These are phyloP conservation scores for Thelonectria blattea DNA, from an alignment of 2,329 filamentous ascomycete genomes.

Conservation along the genomic window DNA sequence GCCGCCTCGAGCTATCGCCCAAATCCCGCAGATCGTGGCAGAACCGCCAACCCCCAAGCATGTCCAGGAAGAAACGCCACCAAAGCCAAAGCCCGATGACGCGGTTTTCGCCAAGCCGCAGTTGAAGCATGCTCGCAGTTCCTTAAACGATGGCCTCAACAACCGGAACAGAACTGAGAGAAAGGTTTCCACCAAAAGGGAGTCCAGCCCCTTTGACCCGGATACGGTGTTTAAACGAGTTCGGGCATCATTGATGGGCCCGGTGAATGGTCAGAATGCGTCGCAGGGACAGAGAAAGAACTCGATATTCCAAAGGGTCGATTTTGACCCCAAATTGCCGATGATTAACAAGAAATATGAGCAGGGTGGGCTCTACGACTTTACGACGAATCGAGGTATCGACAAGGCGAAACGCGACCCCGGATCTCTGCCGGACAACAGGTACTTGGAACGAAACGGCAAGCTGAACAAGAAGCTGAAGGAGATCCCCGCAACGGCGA, in stretches of 20 bases:
- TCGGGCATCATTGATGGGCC: slow-evolving; percentile 50
- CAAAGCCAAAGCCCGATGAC: slow-evolving; percentile 33
- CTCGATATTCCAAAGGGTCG: slow-evolving; percentile 61
- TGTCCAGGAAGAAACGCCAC: slow-evolving; percentile 20
- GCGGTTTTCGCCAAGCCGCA: slow-evolving; percentile 64
- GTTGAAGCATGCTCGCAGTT: slow-evolving; percentile 63
- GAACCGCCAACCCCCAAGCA: slow-evolving; percentile 22
- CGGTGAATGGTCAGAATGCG: slow-evolving; percentile 30
- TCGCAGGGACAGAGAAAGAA: slow-evolving; percentile 43
- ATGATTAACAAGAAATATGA: slow-evolving; percentile 65
- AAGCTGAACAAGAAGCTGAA: slow-evolving; percentile 49
- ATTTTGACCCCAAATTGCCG: slow-evolving; percentile 59
- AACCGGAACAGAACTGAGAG: slow-evolving; percentile 41
- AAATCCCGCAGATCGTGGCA: slow-evolving; percentile 19
- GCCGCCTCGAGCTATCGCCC: slow-evolving; percentile 17
- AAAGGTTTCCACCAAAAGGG: slow-evolving; percentile 52
- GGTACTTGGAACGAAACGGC: slow-evolving; percentile 55
- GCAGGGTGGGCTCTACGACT: slow-evolving; percentile 61
- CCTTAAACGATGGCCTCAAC: slow-evolving; percentile 50
- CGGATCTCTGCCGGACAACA: slow-evolving; percentile 51
- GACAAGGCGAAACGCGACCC: slow-evolving; percentile 39
- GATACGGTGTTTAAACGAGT: slow-evolving; percentile 66
- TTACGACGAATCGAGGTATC: slow-evolving; percentile 41
- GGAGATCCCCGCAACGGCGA: slow-evolving; percentile 28
- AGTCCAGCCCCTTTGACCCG: slow-evolving; percentile 63